Evolutionary conservation across 164 flowering plant genomes (phyloP), one percentile per base, ranked within the genome.

Genomic region (Aristolochia californica): DNA sequence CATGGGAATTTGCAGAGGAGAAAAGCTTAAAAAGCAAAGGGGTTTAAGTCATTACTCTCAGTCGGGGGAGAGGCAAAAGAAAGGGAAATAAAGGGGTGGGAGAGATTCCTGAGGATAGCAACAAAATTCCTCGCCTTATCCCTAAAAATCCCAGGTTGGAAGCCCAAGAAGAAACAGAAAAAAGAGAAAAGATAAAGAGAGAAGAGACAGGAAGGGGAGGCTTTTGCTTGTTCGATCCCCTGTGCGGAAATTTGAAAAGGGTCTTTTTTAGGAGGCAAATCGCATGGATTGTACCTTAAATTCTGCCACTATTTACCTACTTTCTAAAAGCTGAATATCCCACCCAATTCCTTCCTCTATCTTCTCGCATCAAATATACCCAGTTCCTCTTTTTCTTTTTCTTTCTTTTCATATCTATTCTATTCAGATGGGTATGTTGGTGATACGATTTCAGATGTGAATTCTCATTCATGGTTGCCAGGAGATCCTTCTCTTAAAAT

Each of bases 241-340:
- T 74, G 77, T 72, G 82, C 59, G 51, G 61, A 68, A 75, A 78
- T 34, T 3, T 34, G 34, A 48, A 49, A 47, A 53, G 60, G 43
- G 67, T 68, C 72, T 76, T 70, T 85, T 76, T 68, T 60, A 65
- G 64, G 56, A 76, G 84, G 80, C 81, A 79, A 80, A 76, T 80
- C 64, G 83, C 67, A 80, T 82, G 76, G 77, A 68, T 62, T 67
- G 80, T 75, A 71, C 79, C 75, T 69, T 70, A 74, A 54, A 81
- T 59, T 67, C 80, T 74, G 74, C 78, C 56, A 76, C 82, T 70
- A 60, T 66, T 9, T 43, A 58, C 63, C 55, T 69, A 66, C 87
- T 84, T 82, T 82, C 82, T 76, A 76, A 84, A 84, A 79, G 80
- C 72, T 70, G 79, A 79, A 78, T 78, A 75, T 81, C 70, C 83